Base-by-base conservation (phyloP, 257 asterid species). In the Misopates orontium region DNA sequence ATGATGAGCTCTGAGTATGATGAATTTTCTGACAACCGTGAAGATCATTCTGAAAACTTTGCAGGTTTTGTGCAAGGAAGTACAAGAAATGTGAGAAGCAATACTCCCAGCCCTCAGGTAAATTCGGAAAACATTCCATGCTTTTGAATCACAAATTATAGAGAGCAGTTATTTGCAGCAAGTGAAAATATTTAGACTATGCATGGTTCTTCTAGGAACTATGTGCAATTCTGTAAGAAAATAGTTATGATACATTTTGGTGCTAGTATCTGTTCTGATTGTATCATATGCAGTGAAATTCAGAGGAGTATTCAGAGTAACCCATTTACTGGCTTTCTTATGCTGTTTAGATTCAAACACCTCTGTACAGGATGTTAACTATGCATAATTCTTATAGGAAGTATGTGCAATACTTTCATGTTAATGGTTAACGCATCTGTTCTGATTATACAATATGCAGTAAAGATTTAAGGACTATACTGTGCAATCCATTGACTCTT, bases 71-170 rank as follows among this genome's bases (percentile, higher is more conserved):
- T 66, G 57, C 95, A 80, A 54, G 79, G 67, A 54, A 70, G 76
- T 65, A 68, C 68, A 17, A 73, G 73, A 59, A 72, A 71, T 70
- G 80, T 63, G 42, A 73, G 89, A 58, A 83, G 95, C 72, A 75
- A 75, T 62, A 86, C 95, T 68, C 80, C 95, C 25, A 88, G 95
- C 77, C 96, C 91, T n/a, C 86, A 83, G 83, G 99, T 90, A 74
- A 62, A 66, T 45, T 36, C 47, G 45, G 18, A 15, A 41, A 4
- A 5, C 25, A 20, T 73, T n/a, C 32, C 39, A 21, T 53, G 7
- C 49, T 60, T 61, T 51, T 69, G 54, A 61, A 41, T 57, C 61
- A 60, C 17, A 24, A 15, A 32, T 69, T 8, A 44, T 6, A 17
- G 67, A 18, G 25, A 65, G n/a, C 19, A 59, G 45, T 24, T 32